Conservation (phyloP, 139 green algal genomes). For the Mesostigma viride region DNA sequence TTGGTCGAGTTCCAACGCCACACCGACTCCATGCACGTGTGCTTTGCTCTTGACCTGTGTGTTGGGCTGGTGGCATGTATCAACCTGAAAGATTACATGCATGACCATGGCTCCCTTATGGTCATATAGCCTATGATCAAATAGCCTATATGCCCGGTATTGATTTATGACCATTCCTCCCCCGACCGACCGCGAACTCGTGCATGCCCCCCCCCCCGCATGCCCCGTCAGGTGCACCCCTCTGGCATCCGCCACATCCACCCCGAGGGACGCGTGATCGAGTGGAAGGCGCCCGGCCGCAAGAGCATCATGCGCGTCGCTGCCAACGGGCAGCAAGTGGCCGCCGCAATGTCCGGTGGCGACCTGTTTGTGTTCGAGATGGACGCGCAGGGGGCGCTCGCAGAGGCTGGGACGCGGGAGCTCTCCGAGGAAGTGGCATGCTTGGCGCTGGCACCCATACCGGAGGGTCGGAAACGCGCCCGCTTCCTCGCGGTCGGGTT, state of each 20-base stretch:
- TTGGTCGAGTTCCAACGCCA: too few relatives aligned
- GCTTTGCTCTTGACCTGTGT: too few relatives aligned
- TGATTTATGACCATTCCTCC: too few relatives aligned
- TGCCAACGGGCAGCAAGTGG: slow-evolving; percentile 42
- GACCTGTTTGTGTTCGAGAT: slow-evolving; percentile 96
- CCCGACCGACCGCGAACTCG: too few relatives aligned
- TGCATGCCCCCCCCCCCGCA: too few relatives aligned
- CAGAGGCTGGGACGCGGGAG: slow-evolving; percentile 85
- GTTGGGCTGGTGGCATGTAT: too few relatives aligned
- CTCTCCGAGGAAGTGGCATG: slow-evolving; percentile 76
- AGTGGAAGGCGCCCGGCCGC: slow-evolving; percentile 82
- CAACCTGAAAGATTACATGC: too few relatives aligned
- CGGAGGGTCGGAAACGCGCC: slow-evolving; percentile 56
- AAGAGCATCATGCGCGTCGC: slow-evolving; percentile 36
- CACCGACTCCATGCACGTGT: too few relatives aligned
- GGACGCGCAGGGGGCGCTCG: slow-evolving; percentile 59
- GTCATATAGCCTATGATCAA: too few relatives aligned
- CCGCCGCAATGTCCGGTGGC: slow-evolving; percentile 69
- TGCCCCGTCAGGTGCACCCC: slow-evolving; percentile 75
- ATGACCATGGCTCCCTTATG: too few relatives aligned
- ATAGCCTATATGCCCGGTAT: too few relatives aligned
- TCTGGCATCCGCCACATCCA: slow-evolving; percentile 83
- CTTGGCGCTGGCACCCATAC: slow-evolving; percentile 70
- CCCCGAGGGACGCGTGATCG: slow-evolving; percentile 79
- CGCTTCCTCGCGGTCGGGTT: slow-evolving; percentile 77